Evolutionary conservation across 495 filamentous ascomycete genomes (phyloP).

Genomic region (Pseudotulostoma volvatum): DNA sequence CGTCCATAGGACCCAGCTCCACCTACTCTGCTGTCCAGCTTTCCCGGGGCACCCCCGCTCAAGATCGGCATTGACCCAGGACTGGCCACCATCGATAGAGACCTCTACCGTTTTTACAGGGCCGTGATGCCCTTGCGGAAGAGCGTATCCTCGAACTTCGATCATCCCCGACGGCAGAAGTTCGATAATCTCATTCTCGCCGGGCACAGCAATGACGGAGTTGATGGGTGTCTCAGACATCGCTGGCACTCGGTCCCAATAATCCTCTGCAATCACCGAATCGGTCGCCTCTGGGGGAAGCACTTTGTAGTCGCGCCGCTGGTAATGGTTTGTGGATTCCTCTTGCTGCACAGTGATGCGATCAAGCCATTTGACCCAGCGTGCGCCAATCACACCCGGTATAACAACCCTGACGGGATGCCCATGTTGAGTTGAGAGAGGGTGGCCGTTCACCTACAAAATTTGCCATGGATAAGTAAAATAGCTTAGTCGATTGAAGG

Average conservation of each 20-base stretch:
- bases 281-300: constrained; percentile 41
- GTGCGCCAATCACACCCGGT: constrained; percentile 43
- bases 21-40: constrained; percentile 14
- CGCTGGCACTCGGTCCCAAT: constrained; percentile 36
- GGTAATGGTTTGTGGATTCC: constrained; percentile 42
- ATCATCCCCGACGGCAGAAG: constrained; percentile 20
- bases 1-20: constrained; percentile 35
- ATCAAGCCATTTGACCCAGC: constrained; percentile 51
- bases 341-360: constrained; percentile 40
- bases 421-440: constrained; percentile 41
- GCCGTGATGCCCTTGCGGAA: constrained; percentile 36
- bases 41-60: constrained; percentile 4
- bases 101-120: constrained; percentile 39
- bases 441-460: constrained; percentile 42
- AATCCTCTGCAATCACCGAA: constrained; percentile 29
- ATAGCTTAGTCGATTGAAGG: too few relatives aligned
- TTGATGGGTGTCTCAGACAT: constrained; percentile 50
- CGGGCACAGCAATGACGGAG: constrained; percentile 35
- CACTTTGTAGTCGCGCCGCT: constrained; percentile 46
- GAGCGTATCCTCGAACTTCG: constrained; percentile 38
- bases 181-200: constrained; percentile 19
- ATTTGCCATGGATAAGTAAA: too few relatives aligned
- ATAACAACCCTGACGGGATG: constrained; percentile 43
- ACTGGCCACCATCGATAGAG: constrained; percentile 29
- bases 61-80: constrained; percentile 35